Conservation (phyloP, 139 green algal species). For the Chlamydomonas incerta region DNA sequence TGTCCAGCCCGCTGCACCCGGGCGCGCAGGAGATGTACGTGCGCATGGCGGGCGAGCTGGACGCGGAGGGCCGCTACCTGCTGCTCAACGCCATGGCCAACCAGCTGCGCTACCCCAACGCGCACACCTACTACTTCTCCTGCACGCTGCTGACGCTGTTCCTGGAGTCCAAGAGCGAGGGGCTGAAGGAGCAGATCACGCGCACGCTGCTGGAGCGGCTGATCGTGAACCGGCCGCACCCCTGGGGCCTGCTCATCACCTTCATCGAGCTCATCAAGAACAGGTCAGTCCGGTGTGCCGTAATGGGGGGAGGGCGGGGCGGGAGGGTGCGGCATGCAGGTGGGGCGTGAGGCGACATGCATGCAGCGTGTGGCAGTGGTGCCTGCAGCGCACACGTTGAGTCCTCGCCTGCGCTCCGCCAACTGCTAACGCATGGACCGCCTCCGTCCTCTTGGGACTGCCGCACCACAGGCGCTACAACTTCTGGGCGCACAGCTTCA, state of each 20-base stretch:
- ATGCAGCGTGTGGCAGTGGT: too few species aligned
- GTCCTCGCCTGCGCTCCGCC: too few species aligned
- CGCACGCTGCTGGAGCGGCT: conserved; percentile 97
- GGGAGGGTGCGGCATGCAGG: too few species aligned
- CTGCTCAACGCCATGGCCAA: conserved; percentile 98
- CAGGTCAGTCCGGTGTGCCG: too few species aligned
- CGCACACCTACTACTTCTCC: conserved; percentile 99
- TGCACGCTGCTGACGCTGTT: conserved; percentile 96
- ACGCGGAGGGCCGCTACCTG: conserved; percentile 94
- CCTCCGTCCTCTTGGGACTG: too few species aligned
- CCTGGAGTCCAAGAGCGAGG: conserved; percentile 71
- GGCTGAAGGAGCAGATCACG: conserved; percentile 88
- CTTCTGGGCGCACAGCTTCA: conserved; percentile 98
- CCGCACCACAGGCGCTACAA: conserved; percentile 78
- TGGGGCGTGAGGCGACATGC: too few species aligned
- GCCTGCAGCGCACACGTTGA: too few species aligned
- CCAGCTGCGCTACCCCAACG: conserved; percentile 98
- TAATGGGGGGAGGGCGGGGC: too few species aligned
- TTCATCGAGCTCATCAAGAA: conserved; percentile 99
- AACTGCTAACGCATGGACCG: too few species aligned
- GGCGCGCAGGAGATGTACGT: conserved; percentile 56
- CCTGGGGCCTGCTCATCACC: conserved; percentile 96
- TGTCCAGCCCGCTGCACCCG: conserved; percentile 26
- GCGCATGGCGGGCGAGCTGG: conserved; percentile 76
- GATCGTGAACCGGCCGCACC: conserved; percentile 96